Evolutionary conservation across 1,284 basidiomycete species (phyloP).

Genomic region (Rhizoctonia solani): DNA sequence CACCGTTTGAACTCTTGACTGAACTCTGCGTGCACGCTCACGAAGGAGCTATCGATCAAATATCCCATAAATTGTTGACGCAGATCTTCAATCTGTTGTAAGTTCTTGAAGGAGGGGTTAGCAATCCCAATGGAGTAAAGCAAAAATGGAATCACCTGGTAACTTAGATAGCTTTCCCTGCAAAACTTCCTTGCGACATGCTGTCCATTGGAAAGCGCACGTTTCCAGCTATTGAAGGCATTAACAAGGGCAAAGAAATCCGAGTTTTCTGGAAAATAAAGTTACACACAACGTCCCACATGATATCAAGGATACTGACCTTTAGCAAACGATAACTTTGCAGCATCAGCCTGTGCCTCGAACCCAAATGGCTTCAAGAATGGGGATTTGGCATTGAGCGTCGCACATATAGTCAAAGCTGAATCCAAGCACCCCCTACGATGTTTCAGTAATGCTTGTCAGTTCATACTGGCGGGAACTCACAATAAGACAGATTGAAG

Average conservation of each 20-base stretch:
- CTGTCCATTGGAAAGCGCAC: constrained; percentile 66
- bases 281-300: background rate
- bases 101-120: constrained; percentile 62
- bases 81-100: constrained; percentile 96
- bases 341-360: constrained; percentile 84
- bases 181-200: constrained; percentile 75
- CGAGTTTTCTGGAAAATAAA: constrained; percentile 70
- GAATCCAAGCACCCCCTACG: constrained; percentile 81
- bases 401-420: constrained; percentile 92
- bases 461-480: background rate
- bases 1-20: constrained; percentile 23
- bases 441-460: background rate
- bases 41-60: constrained; percentile 32
- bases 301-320: constrained; percentile 25
- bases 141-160: constrained; percentile 59
- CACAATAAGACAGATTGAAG: constrained; percentile 79
- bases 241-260: constrained; percentile 95
- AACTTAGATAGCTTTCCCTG: constrained; percentile 81
- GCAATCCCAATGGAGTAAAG: background rate
- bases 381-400: constrained; percentile 91
- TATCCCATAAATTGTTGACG: constrained; percentile 90
- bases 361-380: constrained; percentile 89
- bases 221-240: constrained; percentile 87
- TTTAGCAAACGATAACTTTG: constrained; percentile 71
- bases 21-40: constrained; percentile 4